Base-by-base conservation (phyloP, 75 land plant genomes). In the Pinus tabuliformis region DNA sequence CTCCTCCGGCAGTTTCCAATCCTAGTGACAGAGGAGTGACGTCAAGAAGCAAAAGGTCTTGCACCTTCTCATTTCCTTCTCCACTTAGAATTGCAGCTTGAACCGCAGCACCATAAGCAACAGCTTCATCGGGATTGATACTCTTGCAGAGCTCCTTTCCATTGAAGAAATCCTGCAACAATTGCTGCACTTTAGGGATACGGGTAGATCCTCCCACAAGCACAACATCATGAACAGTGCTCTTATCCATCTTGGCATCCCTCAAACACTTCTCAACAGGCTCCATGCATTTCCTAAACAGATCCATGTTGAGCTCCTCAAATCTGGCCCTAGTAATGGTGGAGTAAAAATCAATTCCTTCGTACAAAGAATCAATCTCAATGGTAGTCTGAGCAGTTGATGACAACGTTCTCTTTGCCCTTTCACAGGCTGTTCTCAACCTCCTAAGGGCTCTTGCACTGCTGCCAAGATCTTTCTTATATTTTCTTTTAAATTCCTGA, bases 261-360 rank as follows among this genome's bases (percentile, higher is more conserved):
- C 84, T 73, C 56, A 84, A 73, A 59, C 85, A 85, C 57, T 85
- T 85, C 81, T 85, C 86, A 26, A 85, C 86, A 12, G 84, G 86
- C 80, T 85, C 86, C 86, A 85, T 85, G 60, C 86, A 85, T 80
- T 85, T 85, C 77, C 86, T 77, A 70, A 85, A 85, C 58, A 84
- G 59, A 62, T 84, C 84, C 85, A 83, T 84, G 80, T 81, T 81
- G 28, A 84, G 71, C 18, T 84, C 86, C 70, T 84, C 86, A 64
- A 85, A 85, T 56, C 86, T 73, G 28, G 86, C 86, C 14, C 80
- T 57, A 16, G 82, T 82, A 26, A 79, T 82, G 56, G 75, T 82
- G 24, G 82, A 73, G 77, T 76, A 70, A 60, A 80, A 83, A 20
- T 82, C 83, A 45, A 80, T 82, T 5, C 83, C 82, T 56, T 85